Evolutionary conservation across 208 protist genomes (phyloP).

Genomic region (Acanthamoeba triangularis): DNA sequence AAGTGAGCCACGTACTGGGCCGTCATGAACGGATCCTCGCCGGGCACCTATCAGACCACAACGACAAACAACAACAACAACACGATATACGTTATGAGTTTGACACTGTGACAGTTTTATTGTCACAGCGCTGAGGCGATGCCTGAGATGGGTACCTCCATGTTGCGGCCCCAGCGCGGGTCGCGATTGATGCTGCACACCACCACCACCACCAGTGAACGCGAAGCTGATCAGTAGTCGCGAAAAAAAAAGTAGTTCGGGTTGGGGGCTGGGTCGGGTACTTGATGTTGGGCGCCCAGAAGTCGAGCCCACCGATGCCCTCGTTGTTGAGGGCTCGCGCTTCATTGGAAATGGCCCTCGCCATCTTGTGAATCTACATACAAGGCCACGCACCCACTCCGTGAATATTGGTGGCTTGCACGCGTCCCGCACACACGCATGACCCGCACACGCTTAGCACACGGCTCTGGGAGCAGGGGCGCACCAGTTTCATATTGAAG

Average conservation of each 20-base stretch:
- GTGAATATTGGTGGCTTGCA: background rate
- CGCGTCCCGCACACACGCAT: background rate
- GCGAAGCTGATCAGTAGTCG: too few relatives aligned
- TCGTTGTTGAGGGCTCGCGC: constrained; percentile 5
- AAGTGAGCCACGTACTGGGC: background rate
- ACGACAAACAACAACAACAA: background rate
- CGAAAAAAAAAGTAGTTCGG: background rate
- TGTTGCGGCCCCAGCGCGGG: constrained; percentile 36
- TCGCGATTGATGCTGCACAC: constrained; percentile 14
- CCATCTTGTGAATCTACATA: background rate
- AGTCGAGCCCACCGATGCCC: background rate
- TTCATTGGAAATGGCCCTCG: constrained; percentile 20
- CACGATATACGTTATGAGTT: too few relatives aligned
- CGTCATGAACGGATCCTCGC: constrained; percentile 17
- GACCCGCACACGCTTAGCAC: background rate
- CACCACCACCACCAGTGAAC: background rate
- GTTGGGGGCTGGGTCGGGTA: background rate
- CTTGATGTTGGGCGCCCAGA: constrained; percentile 58
- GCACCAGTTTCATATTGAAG: constrained; percentile 46
- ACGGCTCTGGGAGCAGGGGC: background rate
- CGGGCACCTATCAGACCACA: background rate
- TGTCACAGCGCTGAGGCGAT: too few relatives aligned
- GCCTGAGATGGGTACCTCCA: background rate
- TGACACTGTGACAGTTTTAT: too few relatives aligned
- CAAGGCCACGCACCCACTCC: background rate